Conservation (phyloP, 129 eudicot genomes). For the Arctium lappa region DNA sequence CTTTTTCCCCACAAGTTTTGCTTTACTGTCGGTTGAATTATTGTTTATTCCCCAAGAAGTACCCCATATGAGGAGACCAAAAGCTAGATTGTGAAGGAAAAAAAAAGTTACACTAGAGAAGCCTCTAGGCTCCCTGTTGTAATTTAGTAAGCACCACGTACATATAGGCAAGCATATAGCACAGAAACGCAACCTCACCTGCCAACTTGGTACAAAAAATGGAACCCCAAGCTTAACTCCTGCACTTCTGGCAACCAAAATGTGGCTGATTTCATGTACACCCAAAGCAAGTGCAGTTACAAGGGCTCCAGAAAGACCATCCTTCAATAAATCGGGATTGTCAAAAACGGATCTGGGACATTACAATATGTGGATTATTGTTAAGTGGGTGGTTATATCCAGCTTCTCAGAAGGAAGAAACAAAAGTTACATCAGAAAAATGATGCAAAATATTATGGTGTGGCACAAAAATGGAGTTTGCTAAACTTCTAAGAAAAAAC, state of each 20-base stretch:
- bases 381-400: background rate
- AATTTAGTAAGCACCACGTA: background rate
- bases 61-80: background rate
- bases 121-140: background rate
- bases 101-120: background rate
- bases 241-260: conserved; percentile 59
- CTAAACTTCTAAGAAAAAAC: background rate
- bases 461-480: too few relatives aligned
- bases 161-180: background rate
- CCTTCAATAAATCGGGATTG: conserved; percentile 65
- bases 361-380: conserved; percentile 18
- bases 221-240: conserved; percentile 91
- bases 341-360: conserved; percentile 76
- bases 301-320: conserved; percentile 94
- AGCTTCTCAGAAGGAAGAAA: background rate
- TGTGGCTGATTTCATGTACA: conserved; percentile 87
- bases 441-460: background rate
- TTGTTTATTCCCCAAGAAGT: background rate
- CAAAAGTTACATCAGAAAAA: background rate
- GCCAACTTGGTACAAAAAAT: conserved; percentile 95
- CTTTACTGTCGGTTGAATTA: background rate
- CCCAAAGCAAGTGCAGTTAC: conserved; percentile 88
- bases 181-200: conserved; percentile 55
- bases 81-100: background rate
- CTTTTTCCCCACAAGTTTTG: background rate